phyloP scores from a whole-genome alignment of 768 basidiomycete species.

The Amanita rubescens region DNA sequence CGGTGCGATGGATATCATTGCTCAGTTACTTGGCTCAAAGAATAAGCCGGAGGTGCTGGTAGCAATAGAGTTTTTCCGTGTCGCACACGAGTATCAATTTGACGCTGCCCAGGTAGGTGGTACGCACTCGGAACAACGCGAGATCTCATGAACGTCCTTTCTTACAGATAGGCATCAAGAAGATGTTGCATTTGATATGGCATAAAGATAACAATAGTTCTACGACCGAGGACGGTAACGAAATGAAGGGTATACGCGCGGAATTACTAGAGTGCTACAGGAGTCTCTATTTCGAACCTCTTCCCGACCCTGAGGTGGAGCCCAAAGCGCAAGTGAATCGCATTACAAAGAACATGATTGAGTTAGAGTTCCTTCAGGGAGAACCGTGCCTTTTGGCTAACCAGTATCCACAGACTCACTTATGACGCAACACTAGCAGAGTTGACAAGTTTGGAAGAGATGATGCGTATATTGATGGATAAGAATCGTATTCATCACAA shows the following conservation, averaged over 20 bases:
- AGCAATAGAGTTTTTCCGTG: slow-evolving; percentile 84
- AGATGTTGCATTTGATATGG: slow-evolving; percentile 98
- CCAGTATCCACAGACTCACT: slow-evolving; percentile 53
- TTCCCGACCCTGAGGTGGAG: slow-evolving; percentile 60
- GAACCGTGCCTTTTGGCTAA: background rate
- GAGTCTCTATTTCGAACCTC: slow-evolving; percentile 79
- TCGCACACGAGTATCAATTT: slow-evolving; percentile 76
- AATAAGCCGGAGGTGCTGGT: slow-evolving; percentile 80
- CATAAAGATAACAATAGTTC: slow-evolving; percentile 82
- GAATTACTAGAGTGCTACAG: slow-evolving; percentile 86
- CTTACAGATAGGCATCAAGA: slow-evolving; percentile 76
- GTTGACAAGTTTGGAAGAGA: slow-evolving; percentile 91
- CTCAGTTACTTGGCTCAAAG: slow-evolving; percentile 77
- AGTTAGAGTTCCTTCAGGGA: slow-evolving; percentile 43
- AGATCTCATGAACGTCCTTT: background rate
- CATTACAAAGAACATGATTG: slow-evolving; percentile 95
- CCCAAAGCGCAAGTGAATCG: slow-evolving; percentile 84
- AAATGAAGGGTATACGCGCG: slow-evolving; percentile 83
- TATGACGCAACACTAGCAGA: slow-evolving; percentile 92
- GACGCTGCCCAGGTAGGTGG: slow-evolving; percentile 60
- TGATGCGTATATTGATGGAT: slow-evolving; percentile 95
- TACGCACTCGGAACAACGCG: background rate
- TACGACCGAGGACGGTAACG: slow-evolving; percentile 53
- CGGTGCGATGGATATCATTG: slow-evolving; percentile 61
- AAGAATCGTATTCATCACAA: slow-evolving; percentile 78